Evolutionary conservation across 1,284 basidiomycete genomes (phyloP), one percentile per base, ranked within the genome.

Genomic region (Golubevia sp.): DNA sequence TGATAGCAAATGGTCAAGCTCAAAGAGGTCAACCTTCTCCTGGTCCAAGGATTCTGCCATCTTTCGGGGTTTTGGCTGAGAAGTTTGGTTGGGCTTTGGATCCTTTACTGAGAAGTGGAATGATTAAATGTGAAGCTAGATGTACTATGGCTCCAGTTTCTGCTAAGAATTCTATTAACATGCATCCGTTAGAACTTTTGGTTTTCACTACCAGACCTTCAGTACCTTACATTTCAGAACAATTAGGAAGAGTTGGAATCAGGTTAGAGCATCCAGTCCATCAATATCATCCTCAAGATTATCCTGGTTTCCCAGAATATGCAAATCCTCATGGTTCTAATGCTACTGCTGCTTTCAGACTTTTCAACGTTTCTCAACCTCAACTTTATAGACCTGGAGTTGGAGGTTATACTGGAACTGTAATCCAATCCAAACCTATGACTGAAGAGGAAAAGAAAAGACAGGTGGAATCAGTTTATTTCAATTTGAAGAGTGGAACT

Each of bases 381-480:
- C 13, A n/a, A 25, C 13, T 25, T 25, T 25, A 25, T 53, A 53
- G n/a, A 30, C 51, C 24, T 25, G 51, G 27, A 53, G 24, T 25
- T 25, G 65, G 66, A 23, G 63, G 69, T 20, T 66, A 66, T 7
- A 66, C 67, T 13, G 71, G 67, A 13, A 61, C 56, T 0, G 62
- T 59, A 11, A 63, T 70, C 30, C 74, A 70, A 38, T 70, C 69
- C 38, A 71, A 65, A 57, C 70, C 76, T 57, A 30, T 67, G n/a
- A 68, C 71, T 0, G 76, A 82, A 49, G 65, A 82, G 55, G 74
- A 79, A 64, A 68, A 72, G 44, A 73, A 68, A 58, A 69, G 68
- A 30, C 79, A 82, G 55, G 70, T 82, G 38, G 77, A 78, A 52
- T 63, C 70, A 18, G 69, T 82, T 26, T 82, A 82, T 59, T 56